Base-by-base conservation (phyloP, 345 rosid genomes). In the Camelina neglecta region DNA sequence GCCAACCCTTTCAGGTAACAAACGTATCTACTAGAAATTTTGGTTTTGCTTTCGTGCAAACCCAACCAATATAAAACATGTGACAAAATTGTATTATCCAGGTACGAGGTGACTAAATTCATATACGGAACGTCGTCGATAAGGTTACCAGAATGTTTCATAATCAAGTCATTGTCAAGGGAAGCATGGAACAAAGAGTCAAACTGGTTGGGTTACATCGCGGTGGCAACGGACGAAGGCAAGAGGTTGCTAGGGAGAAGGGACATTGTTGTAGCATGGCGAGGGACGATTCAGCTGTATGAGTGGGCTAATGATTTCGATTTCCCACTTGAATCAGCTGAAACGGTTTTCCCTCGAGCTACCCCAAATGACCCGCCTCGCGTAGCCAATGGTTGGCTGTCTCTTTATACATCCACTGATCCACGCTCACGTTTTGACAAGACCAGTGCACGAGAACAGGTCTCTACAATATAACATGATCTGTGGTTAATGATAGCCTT, bases 181-280 rank as follows among this genome's bases (percentile, higher is more conserved):
- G 81, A 84, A 38, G 74, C 78, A 8, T 79, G 83, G 86, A 51
- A 38, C 74, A 81, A 26, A 20, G 79, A 81, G 49, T 81, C 86
- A 5, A 62, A 65, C 66, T 85, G 86, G 86, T 65, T 77, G 31
- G 87, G 86, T 7, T 83, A 81, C 62, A 72, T 83, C 5, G 87
- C 85, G 6, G 87, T 87, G 69, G 74, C 84, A 23, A 87, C 88
- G 53, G 83, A 85, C 21, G 81, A 85, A 63, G 90, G 85, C 5
- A 83, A 72, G 51, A 54, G 16, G 8, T 47, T 33, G 69, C 53
- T 84, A 24, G 89, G 89, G 35, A 81, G 89, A 63, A 82, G 89
- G 68, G 87, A 84, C 49, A 84, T 84, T 45, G 77, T 84, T 66
- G 73, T 86, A 64, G 72, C 87, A 3, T 84, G 89, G 89, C 74